Evolutionary conservation across 1,284 basidiomycete genomes (phyloP).

Genomic region (Leccinum huronense): DNA sequence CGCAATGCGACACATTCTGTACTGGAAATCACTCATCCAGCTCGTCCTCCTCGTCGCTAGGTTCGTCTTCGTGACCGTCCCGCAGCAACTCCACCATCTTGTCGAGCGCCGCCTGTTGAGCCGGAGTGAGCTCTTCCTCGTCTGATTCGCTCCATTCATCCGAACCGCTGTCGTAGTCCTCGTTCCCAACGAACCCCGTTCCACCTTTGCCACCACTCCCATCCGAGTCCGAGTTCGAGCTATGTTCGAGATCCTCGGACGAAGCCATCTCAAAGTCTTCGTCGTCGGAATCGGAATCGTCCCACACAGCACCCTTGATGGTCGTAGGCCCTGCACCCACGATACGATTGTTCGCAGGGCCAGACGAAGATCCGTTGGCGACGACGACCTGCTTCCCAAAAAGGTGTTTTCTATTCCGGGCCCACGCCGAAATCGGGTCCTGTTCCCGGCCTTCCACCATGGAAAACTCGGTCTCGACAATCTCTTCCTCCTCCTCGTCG

Average conservation of each 20-base stretch:
- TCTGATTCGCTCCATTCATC: slow-evolving; percentile 28
- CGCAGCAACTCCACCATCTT: slow-evolving; percentile 62
- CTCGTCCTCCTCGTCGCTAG: slow-evolving; percentile 42
- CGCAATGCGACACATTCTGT: background rate
- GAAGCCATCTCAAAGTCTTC: slow-evolving; percentile 45
- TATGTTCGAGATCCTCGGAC: slow-evolving; percentile 33
- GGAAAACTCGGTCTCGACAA: slow-evolving; percentile 62
- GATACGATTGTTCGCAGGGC: background rate
- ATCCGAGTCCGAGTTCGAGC: slow-evolving; percentile 18
- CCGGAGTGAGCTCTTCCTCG: slow-evolving; percentile 49
- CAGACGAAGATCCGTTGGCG: background rate
- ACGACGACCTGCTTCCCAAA: slow-evolving; percentile 46
- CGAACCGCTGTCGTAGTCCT: slow-evolving; percentile 23
- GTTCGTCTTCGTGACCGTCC: slow-evolving; percentile 45
- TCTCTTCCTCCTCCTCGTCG: slow-evolving; percentile 22
- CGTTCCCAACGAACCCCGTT: slow-evolving; percentile 27
- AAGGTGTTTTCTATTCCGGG: slow-evolving; percentile 50
- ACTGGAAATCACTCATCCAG: slow-evolving; percentile 34
- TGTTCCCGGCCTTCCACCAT: slow-evolving; percentile 71
- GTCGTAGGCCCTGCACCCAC: slow-evolving; percentile 7
- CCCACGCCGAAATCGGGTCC: slow-evolving; percentile 64
- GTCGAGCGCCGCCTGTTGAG: slow-evolving; percentile 54
- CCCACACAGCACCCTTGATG: slow-evolving; percentile 39
- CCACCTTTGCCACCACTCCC: slow-evolving; percentile 10
- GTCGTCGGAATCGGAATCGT: slow-evolving; percentile 53